These are phyloP conservation scores for Lyophyllum atratum DNA, from an alignment of 768 basidiomycete species.

Conservation along the genomic window DNA sequence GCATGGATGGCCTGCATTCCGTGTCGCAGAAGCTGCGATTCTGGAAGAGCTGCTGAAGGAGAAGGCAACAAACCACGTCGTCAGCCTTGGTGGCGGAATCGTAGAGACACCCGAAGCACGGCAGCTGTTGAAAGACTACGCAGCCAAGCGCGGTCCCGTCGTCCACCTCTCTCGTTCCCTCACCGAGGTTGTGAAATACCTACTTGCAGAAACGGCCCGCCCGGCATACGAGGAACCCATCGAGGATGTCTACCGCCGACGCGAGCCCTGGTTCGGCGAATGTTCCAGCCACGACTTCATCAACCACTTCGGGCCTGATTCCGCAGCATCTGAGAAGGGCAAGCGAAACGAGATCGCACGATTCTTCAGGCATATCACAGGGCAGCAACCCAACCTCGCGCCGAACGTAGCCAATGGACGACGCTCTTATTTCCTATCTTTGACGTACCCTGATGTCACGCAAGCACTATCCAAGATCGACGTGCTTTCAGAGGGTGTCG, in stretches of 20 bases:
- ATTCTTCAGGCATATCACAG: conserved; percentile 90
- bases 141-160: conserved; percentile 63
- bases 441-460: conserved; percentile 89
- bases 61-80: conserved; percentile 61
- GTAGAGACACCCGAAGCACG: conserved; percentile 84
- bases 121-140: conserved; percentile 68
- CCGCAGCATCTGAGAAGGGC: conserved; percentile 27
- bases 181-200: conserved; percentile 79
- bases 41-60: conserved; percentile 69
- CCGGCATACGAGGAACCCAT: conserved; percentile 91
- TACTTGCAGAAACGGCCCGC: conserved; percentile 72
- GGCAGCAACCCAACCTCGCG: conserved; percentile 64
- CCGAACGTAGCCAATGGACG: conserved; percentile 50
- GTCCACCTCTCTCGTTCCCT: conserved; percentile 83
- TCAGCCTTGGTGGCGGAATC: conserved; percentile 93
- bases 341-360: conserved; percentile 66
- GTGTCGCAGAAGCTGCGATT: conserved; percentile 71
- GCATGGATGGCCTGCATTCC: conserved; percentile 90
- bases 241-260: conserved; percentile 78
- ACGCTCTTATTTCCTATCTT: conserved; percentile 89
- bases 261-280: conserved; percentile 85
- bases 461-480: conserved; percentile 69
- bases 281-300: conserved; percentile 83
- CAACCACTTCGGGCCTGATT: conserved; percentile 58
- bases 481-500: conserved; percentile 77